Evolutionary conservation across 1,139 yeast species (phyloP).

Genomic region (Scheffersomyces parashehatae): DNA sequence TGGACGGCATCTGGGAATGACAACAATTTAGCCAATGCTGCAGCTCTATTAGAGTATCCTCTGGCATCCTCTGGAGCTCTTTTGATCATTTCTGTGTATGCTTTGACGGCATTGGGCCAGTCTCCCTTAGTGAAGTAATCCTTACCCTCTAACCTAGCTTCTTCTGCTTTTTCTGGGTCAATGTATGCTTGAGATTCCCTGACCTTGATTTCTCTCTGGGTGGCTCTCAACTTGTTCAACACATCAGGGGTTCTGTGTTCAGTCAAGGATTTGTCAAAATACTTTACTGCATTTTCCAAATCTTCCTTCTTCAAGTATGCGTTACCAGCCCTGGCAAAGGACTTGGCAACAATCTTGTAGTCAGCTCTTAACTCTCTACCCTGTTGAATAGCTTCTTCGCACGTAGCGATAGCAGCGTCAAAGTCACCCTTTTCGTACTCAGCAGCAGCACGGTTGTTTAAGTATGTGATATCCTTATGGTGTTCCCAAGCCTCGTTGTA

Average conservation of each 20-base stretch:
- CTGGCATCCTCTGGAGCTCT: slow-evolving; percentile 96
- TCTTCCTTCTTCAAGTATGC: slow-evolving; percentile 76
- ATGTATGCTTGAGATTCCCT: slow-evolving; percentile 77
- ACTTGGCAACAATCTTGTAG: slow-evolving; percentile 87
- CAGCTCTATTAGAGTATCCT: slow-evolving; percentile 98
- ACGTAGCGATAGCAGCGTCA: slow-evolving; percentile 78
- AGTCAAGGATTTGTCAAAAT: slow-evolving; percentile 87
- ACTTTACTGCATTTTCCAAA: slow-evolving; percentile 69
- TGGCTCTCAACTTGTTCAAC: slow-evolving; percentile 78
- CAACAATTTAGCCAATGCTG: slow-evolving; percentile 90
- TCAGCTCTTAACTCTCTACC: slow-evolving; percentile 92
- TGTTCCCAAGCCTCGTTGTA: slow-evolving; percentile 88
- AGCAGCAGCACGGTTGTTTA: slow-evolving; percentile 97
- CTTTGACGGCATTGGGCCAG: slow-evolving; percentile 96
- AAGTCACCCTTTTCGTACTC: slow-evolving; percentile 94
- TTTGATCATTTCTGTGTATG: slow-evolving; percentile 92
- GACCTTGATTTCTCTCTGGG: slow-evolving; percentile 83
- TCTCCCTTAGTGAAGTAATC: slow-evolving; percentile 86
- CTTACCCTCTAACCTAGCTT: slow-evolving; percentile 91
- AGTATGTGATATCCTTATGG: slow-evolving; percentile 82
- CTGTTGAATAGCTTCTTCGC: slow-evolving; percentile 79
- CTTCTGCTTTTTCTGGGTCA: slow-evolving; percentile 92
- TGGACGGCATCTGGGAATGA: slow-evolving; percentile 95
- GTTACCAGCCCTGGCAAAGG: slow-evolving; percentile 90
- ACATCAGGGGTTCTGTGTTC: slow-evolving; percentile 98